Evolutionary conservation across 2,329 filamentous ascomycete species (phyloP), one percentile per base, ranked within the genome.

Genomic region (Aureobasidium sp.): DNA sequence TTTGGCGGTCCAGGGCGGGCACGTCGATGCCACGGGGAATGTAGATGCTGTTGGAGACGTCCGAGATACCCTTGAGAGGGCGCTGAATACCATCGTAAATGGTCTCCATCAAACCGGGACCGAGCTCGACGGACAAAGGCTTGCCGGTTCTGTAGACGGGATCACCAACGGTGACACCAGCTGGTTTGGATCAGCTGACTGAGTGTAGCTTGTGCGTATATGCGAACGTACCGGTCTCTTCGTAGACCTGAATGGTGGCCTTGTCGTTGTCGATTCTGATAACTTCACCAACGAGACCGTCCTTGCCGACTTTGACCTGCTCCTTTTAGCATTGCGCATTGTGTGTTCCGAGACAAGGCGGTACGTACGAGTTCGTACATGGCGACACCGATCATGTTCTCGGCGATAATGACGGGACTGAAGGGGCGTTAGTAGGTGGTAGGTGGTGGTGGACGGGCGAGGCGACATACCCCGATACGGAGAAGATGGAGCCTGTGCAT

Each of bases 81-180:
- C 94, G 88, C 77, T 99, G 94, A 71, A 99, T 99, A 80, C 94
- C 94, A 76, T 99, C 94, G 82, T 97, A 99, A 76, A 99, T 99
- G 68, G 94, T 97, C 79, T 97, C 93, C 84, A 99, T 91, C 75
- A 99, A 81, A 74, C 94, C 94, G 66, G 94, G 94, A 55, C 94
- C 94, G 51, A 99, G 88, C 77, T 99, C 94, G 77, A 99, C 94
- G 62, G 94, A 97, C 61, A 99, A 82, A 66, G 94, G 94, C 83
- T 97, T 97, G 76, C 91, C 90, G 62, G 93, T 97, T 71, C 93
- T 85, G 64, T 79, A 71, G 68, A 99, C 94, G 55, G 94, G 94
- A 74, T 99, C 94, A 73, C 94, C 94, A 67, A 99, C 92, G 68
- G 86, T 96, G 68, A 99, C 88, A 79, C 94, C 94, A 75, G 93